These are phyloP conservation scores for Herpetomonas muscarum DNA, from an alignment of 208 protist genomes.

Conservation along the genomic window DNA sequence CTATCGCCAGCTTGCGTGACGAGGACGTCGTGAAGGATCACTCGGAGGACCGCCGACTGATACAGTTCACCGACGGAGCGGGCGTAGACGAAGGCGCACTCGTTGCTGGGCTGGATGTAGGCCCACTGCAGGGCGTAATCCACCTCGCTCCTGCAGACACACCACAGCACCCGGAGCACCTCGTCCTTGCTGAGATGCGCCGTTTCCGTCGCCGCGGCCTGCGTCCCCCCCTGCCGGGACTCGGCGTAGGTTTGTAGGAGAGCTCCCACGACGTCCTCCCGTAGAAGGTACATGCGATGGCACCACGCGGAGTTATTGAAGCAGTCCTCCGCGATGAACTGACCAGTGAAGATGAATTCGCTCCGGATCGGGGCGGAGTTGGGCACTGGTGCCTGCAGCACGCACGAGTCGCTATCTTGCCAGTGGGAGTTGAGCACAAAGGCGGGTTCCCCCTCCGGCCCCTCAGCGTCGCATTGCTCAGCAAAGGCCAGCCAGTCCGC, in stretches of 20 bases:
- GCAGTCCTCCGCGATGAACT: conserved; percentile 46
- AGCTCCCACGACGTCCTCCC: conserved; percentile 31
- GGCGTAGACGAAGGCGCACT: conserved; percentile 61
- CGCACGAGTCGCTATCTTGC: not conserved
- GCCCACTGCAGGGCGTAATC: conserved; percentile 63
- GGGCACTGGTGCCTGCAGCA: not conserved
- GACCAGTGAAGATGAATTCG: conserved; percentile 54
- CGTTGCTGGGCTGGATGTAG: conserved; percentile 61
- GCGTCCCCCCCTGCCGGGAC: not conserved
- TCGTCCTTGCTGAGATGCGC: conserved; percentile 2
- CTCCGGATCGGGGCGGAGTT: conserved; percentile 15
- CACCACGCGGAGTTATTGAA: conserved; percentile 86
- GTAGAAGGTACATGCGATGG: conserved; percentile 57
- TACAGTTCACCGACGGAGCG: conserved; percentile 39
- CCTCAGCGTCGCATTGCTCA: not conserved
- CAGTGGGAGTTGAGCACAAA: conserved; percentile 2
- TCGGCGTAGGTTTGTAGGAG: conserved; percentile 14
- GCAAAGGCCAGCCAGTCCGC: conserved; percentile 3
- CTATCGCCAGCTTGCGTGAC: not conserved
- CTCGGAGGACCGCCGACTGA: conserved; percentile 29
- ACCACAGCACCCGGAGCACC: conserved; percentile 9
- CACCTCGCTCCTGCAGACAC: conserved; percentile 49
- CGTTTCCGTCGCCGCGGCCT: not conserved
- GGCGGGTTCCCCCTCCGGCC: not conserved
- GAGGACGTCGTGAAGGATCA: conserved; percentile 2